Base-by-base conservation (phyloP, 768 basidiomycete species). In the Botryobasidium botryosum region DNA sequence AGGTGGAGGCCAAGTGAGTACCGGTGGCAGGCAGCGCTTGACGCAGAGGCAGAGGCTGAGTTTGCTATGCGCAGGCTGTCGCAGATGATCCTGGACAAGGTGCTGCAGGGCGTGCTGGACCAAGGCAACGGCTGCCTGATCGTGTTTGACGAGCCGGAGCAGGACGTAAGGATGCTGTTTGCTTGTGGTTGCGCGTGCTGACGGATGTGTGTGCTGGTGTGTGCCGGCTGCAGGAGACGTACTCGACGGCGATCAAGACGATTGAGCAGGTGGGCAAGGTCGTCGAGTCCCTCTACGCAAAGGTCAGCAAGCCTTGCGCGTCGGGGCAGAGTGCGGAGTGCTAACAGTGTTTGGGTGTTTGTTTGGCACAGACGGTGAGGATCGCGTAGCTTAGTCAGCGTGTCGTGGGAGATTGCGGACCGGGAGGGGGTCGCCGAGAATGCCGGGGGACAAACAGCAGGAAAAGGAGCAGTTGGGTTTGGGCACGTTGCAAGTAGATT, bases 51-150 rank as follows among this genome's bases (percentile, higher is more conserved):
- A n/a, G n/a, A n/a, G n/a, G n/a, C n/a, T n/a, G n/a, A n/a, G n/a
- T n/a, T n/a, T 26, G 10, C 18, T 15, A 26, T 26, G 8, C 3
- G 4, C 53, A 92, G 91, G 58, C 64, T 97, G 23, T 88, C 84
- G 25, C 92, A 99, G 59, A 97, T 99, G 92, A 99, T 97, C 50
- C 66, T 96, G 29, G 92, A 96, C 63, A 91, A 91, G 53, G 75
- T 91, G 2, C 73, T 97, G 51, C 74, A 86, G 50, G 92, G 92
- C 4, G 90, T 99, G 1, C 69, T 99, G n/a, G 92, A 97, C 59
- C 92, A 97, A 59, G 88, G 87, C 23, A 72, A 85, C 2, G 90
- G 90, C 0, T 90, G 88, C 55, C 63, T 96, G 40, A 64, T 94
- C 41, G 76, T 97, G n/a, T 96, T 83, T 50, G 85, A 94, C 46